Base-by-base conservation (phyloP, 192 early-diverging fungal species). In the Podochytrium sp. region DNA sequence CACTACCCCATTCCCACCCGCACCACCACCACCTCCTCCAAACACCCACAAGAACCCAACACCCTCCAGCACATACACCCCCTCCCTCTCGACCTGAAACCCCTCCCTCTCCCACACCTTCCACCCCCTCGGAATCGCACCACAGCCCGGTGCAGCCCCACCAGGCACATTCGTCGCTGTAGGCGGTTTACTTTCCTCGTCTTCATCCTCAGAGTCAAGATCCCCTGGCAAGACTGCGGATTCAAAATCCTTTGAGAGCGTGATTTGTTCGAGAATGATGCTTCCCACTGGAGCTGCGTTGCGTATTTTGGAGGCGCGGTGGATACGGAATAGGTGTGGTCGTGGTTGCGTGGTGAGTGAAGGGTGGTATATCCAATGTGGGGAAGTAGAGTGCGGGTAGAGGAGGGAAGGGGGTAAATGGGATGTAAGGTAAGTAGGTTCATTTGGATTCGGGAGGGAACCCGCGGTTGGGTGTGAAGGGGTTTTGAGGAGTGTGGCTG, bases 21-120 rank as follows among this genome's bases (percentile, higher is more conserved):
- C 52, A 23, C 52, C 52, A 29, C 30, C 25, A 55, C 52, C 52
- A 5, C 63, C 63, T 23, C 25, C 42, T 5, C 63, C 30, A 29
- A 65, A 65, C n/a, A 65, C 42, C 63, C 63, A 65, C 37, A 65
- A 14, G 32, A 43, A 65, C 29, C 63, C 63, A 40, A 30, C 42
- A 23, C 63, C 63, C 47, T 65, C 66, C 5, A 55, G 55, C 14
- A 68, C 66, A 33, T 68, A 68, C 29, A 68, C 66, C 0, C 66
- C 66, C n/a, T 68, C 51, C 43, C n/a, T n/a, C 4, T 34, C 51
- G 4, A 33, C 25, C 29, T 33, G 5, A 43, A 65, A 65, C 29
- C 41, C 29, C 38, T 65, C 30, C 16, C 12, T 27, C 12, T 38
- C 40, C 63, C 63, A 65, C 0, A 65, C 29, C 29, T 47, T 40